Conservation (phyloP, 768 basidiomycete species). For the Xanthoconium stramineum region DNA sequence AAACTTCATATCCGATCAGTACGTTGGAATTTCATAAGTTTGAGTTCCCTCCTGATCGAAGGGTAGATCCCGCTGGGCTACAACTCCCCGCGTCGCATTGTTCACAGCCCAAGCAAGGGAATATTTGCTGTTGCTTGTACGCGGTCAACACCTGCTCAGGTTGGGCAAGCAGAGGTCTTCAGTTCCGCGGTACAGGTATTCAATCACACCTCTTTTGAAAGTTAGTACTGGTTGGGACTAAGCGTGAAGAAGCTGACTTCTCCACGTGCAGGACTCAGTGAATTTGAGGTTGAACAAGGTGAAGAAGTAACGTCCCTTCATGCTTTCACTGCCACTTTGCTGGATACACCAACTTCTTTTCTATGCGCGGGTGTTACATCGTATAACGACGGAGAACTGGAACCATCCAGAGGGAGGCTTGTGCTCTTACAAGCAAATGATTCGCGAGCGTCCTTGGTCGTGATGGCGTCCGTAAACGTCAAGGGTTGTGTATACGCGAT, state of each 20-base stretch:
- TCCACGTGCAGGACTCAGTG: conserved; percentile 21
- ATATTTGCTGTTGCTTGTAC: conserved; percentile 67
- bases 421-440: conserved; percentile 45
- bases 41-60: background rate
- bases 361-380: conserved; percentile 51
- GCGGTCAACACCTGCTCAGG: conserved; percentile 48
- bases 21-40: conserved; percentile 16
- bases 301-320: conserved; percentile 65
- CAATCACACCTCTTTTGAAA: conserved; percentile 59
- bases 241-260: conserved; percentile 1
- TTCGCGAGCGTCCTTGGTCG: conserved; percentile 19
- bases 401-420: conserved; percentile 57
- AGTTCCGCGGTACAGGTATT: conserved; percentile 63
- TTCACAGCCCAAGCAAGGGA: conserved; percentile 50
- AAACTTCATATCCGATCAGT: conserved; percentile 83
- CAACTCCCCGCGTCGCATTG: conserved; percentile 68
- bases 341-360: conserved; percentile 34
- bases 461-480: conserved; percentile 45
- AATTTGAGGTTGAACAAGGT: conserved; percentile 33
- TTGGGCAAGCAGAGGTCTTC: conserved; percentile 46
- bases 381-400: conserved; percentile 41
- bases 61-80: conserved; percentile 66
- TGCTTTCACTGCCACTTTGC: conserved; percentile 28
- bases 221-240: conserved; percentile 39
- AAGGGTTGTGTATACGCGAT: conserved; percentile 72